Conservation (phyloP, 1,284 basidiomycete genomes). For the Ustilago crameri region DNA sequence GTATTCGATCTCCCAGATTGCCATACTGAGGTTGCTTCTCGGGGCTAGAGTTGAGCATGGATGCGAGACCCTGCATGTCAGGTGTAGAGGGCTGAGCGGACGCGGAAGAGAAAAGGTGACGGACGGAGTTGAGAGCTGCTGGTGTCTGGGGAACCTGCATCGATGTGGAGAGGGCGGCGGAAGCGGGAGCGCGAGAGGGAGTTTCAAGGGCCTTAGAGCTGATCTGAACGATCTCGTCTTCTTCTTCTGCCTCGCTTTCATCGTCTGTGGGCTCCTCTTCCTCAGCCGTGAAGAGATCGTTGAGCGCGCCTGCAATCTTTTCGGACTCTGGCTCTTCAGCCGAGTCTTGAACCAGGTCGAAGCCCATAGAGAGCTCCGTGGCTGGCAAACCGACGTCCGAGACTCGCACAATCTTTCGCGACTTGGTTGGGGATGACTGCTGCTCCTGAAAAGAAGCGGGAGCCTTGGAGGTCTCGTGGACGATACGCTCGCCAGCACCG, state of each 20-base stretch:
- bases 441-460: neutral
- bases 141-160: slow-evolving; percentile 22
- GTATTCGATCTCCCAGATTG: slow-evolving; percentile 33
- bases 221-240: slow-evolving; percentile 36
- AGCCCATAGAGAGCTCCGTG: slow-evolving; percentile 41
- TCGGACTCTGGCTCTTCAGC: slow-evolving; percentile 16
- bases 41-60: slow-evolving; percentile 19
- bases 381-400: slow-evolving; percentile 42
- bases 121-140: slow-evolving; percentile 29
- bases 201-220: slow-evolving; percentile 13
- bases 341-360: slow-evolving; percentile 24
- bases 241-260: slow-evolving; percentile 21
- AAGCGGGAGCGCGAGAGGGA: slow-evolving; percentile 8
- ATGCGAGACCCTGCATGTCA: slow-evolving; percentile 26
- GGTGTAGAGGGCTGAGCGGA: slow-evolving; percentile 25
- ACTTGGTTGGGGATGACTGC: slow-evolving; percentile 26
- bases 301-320: slow-evolving; percentile 30
- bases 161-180: neutral
- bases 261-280: slow-evolving; percentile 43
- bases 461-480: slow-evolving; percentile 13
- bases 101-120: slow-evolving; percentile 31
- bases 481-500: slow-evolving; percentile 29
- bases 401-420: slow-evolving; percentile 29
- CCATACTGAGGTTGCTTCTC: slow-evolving; percentile 28
- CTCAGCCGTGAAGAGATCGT: slow-evolving; percentile 41